phyloP scores from a whole-genome alignment of 2,329 filamentous ascomycete species.

The Colletotrichum sansevieriae region DNA sequence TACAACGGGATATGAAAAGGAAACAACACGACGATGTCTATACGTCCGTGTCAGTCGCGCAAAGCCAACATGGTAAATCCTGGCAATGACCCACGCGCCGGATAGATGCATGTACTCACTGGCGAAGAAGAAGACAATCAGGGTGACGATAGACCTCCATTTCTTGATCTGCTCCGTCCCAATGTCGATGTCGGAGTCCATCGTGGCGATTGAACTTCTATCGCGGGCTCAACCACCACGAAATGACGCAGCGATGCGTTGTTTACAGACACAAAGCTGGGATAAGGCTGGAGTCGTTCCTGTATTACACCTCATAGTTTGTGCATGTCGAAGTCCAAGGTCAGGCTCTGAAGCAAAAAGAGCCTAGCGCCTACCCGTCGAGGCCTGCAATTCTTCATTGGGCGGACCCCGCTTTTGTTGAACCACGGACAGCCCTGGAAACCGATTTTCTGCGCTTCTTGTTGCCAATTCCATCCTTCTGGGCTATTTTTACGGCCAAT shows the following conservation, averaged over 20 bases:
- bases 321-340: background rate
- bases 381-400: background rate
- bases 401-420: slow-evolving; percentile 14
- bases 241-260: background rate
- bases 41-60: background rate
- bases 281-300: background rate
- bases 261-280: slow-evolving; percentile 2
- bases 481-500: background rate
- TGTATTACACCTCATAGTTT: slow-evolving; percentile 2
- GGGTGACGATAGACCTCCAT: slow-evolving; percentile 78
- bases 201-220: slow-evolving; percentile 8
- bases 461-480: background rate
- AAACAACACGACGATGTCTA: slow-evolving; percentile 78
- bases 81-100: slow-evolving; percentile 23
- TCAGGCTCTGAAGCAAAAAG: background rate
- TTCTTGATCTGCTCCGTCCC: slow-evolving; percentile 69
- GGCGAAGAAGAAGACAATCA: slow-evolving; percentile 76
- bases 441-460: background rate
- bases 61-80: background rate
- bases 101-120: slow-evolving; percentile 67
- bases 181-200: slow-evolving; percentile 47
- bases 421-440: no score
- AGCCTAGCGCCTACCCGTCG: no score
- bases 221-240: slow-evolving; percentile 1
- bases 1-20: slow-evolving; percentile 75